Evolutionary conservation across 164 flowering plant species (phyloP).

Genomic region (Cinnamomum micranthum): DNA sequence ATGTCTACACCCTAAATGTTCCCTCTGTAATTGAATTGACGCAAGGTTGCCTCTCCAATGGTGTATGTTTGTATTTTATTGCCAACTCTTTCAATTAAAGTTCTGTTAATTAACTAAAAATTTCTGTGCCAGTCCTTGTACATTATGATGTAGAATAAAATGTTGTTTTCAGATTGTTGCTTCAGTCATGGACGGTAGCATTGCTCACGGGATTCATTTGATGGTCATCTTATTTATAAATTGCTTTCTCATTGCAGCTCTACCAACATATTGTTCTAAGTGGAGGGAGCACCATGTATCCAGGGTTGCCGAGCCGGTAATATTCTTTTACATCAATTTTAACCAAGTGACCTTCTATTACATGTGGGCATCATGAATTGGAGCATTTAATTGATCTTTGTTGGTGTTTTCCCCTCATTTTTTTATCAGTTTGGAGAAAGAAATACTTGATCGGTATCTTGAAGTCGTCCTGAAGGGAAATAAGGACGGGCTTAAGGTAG

Average conservation of each 20-base stretch:
- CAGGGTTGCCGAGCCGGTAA: constrained; percentile 99
- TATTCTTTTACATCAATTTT: constrained; percentile 8
- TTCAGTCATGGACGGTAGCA: neutral
- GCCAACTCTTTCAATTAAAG: no score
- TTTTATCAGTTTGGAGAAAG: constrained; percentile 79
- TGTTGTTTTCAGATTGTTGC: neutral
- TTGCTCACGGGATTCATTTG: neutral
- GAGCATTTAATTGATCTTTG: neutral
- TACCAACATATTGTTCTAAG: constrained; percentile 98
- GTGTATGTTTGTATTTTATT: no score
- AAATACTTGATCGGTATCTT: constrained; percentile 88
- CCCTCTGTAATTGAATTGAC: no score
- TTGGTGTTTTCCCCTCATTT: neutral
- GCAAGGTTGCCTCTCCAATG: no score
- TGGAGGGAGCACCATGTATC: constrained; percentile 99
- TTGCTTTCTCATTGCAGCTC: constrained; percentile 56
- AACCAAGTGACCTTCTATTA: neutral
- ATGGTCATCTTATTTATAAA: neutral
- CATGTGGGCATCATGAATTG: neutral
- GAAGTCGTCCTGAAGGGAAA: constrained; percentile 92
- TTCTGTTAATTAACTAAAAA: no score
- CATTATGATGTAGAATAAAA: neutral
- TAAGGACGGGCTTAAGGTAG: constrained; percentile 92
- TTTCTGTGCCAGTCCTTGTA: neutral
- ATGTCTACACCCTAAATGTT: no score